Evolutionary conservation across 768 basidiomycete genomes (phyloP).

Genomic region (Pholiota microspora): DNA sequence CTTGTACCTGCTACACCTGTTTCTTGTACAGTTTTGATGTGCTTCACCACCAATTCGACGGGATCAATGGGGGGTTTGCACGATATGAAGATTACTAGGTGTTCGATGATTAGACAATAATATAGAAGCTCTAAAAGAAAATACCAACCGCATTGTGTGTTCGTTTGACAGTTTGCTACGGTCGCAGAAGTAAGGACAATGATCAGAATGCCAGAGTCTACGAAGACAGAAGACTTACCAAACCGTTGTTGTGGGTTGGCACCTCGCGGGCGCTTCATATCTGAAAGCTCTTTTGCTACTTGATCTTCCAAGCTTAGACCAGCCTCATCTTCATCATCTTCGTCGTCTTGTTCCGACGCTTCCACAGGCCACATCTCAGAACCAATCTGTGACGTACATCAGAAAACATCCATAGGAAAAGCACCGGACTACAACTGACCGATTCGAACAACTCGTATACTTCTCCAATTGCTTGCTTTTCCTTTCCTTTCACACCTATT

Average conservation of each 20-base stretch:
- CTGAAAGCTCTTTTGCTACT: slow-evolving; percentile 67
- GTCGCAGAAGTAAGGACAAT: background rate
- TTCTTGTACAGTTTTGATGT: slow-evolving; percentile 58
- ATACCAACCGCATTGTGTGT: slow-evolving; percentile 71
- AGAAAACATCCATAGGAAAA: background rate
- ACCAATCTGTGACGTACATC: slow-evolving; percentile 59
- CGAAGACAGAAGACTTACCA: slow-evolving; percentile 36
- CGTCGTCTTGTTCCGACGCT: slow-evolving; percentile 20
- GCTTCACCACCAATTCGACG: slow-evolving; percentile 61
- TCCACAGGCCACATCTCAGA: slow-evolving; percentile 66
- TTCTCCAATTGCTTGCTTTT: slow-evolving; percentile 74
- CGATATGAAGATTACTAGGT: slow-evolving; percentile 73
- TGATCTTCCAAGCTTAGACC: slow-evolving; percentile 64
- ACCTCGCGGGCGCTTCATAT: slow-evolving; percentile 63
- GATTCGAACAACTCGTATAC: slow-evolving; percentile 76
- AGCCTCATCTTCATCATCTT: slow-evolving; percentile 32
- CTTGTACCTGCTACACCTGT: slow-evolving; percentile 67
- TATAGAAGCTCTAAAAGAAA: too few species aligned
- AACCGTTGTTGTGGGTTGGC: slow-evolving; percentile 51
- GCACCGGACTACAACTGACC: slow-evolving; percentile 37
- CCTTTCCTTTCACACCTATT: slow-evolving; percentile 73
- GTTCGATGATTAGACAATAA: slow-evolving; percentile 7
- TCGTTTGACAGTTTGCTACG: slow-evolving; percentile 73
- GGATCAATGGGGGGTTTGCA: slow-evolving; percentile 80
- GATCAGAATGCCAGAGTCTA: background rate